phyloP scores from a whole-genome alignment of 345 rosid species.

The Litchi chinensis region DNA sequence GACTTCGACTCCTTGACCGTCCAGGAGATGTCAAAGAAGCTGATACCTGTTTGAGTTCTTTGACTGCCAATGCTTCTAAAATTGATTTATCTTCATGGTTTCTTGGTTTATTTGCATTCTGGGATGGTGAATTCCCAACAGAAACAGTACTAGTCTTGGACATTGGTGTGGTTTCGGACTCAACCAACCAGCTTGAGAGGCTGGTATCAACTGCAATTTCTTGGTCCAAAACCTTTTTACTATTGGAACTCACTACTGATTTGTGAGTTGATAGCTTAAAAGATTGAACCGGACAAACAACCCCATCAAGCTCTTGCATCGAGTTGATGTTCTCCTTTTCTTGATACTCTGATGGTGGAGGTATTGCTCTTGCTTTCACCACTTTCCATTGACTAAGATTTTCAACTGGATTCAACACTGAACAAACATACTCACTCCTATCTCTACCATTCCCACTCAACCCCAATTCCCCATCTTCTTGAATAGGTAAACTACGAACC shows the following conservation, averaged over 20 bases:
- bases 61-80: constrained; percentile 40
- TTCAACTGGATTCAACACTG: constrained; percentile 58
- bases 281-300: constrained; percentile 28
- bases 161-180: constrained; percentile 39
- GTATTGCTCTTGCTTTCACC: constrained; percentile 35
- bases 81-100: constrained; percentile 38
- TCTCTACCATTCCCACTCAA: constrained; percentile 25
- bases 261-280: constrained; percentile 13
- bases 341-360: constrained; percentile 31
- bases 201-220: constrained; percentile 61
- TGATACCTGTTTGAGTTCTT: constrained; percentile 43
- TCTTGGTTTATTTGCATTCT: constrained; percentile 33
- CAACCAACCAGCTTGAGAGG: constrained; percentile 68
- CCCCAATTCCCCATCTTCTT: constrained; percentile 26
- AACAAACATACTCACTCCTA: constrained; percentile 33
- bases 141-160: constrained; percentile 37
- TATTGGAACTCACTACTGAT: constrained; percentile 10
- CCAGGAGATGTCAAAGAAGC: constrained; percentile 39
- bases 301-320: constrained; percentile 17
- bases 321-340: constrained; percentile 47
- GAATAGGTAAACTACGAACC: background rate
- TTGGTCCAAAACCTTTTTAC: constrained; percentile 26
- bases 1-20: constrained; percentile 31
- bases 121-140: constrained; percentile 39
- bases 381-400: constrained; percentile 49